These are phyloP conservation scores for Pseudocercospora pini-densiflorae DNA, from an alignment of 2,329 filamentous ascomycete species.

Conservation along the genomic window DNA sequence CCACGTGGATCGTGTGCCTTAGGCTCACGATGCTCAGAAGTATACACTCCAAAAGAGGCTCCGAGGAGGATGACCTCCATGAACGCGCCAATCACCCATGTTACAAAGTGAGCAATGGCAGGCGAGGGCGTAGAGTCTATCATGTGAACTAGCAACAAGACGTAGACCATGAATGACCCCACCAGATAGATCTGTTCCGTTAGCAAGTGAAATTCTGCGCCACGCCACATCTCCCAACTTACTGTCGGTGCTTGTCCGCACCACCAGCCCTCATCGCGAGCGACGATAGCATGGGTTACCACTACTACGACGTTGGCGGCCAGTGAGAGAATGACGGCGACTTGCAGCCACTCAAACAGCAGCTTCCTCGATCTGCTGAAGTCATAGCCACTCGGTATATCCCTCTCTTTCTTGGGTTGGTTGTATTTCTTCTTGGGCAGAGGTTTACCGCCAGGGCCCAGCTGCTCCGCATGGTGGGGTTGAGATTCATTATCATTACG, in stretches of 20 bases:
- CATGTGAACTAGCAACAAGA: slow-evolving; percentile 82
- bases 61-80: slow-evolving; percentile 75
- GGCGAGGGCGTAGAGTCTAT: slow-evolving; percentile 83
- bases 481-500: slow-evolving; percentile 49
- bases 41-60: slow-evolving; percentile 71
- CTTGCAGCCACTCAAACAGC: slow-evolving; percentile 75
- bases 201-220: slow-evolving; percentile 22
- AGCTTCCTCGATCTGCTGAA: slow-evolving; percentile 71
- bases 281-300: slow-evolving; percentile 72
- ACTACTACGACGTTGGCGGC: slow-evolving; percentile 74
- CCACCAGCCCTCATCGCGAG: slow-evolving; percentile 74
- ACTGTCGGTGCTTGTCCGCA: slow-evolving; percentile 78
- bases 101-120: slow-evolving; percentile 75
- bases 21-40: slow-evolving; percentile 67
- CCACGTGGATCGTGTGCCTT: slow-evolving; percentile 53
- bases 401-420: slow-evolving; percentile 60
- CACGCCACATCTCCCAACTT: slow-evolving; percentile 44
- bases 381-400: slow-evolving; percentile 53
- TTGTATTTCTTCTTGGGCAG: slow-evolving; percentile 67
- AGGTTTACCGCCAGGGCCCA: slow-evolving; percentile 87
- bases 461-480: slow-evolving; percentile 49
- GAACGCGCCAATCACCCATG: slow-evolving; percentile 75
- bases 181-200: slow-evolving; percentile 76
- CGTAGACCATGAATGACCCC: slow-evolving; percentile 84
- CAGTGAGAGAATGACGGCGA: slow-evolving; percentile 74